Evolutionary conservation across 108 stramenopile genomes (phyloP).

Genomic region (Skeletonema menzelii): DNA sequence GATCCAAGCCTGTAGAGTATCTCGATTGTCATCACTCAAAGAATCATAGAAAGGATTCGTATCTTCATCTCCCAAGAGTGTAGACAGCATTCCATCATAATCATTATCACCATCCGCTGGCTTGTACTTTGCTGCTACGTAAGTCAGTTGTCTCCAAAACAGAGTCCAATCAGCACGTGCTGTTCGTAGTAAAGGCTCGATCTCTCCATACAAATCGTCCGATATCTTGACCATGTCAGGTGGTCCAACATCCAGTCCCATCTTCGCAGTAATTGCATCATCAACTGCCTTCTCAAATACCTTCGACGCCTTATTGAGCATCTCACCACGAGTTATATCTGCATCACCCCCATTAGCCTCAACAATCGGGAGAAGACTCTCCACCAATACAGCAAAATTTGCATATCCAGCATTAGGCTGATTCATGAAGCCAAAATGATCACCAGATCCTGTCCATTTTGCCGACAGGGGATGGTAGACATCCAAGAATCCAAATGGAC

Average conservation of each 20-base stretch:
- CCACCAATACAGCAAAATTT: conserved; percentile 79
- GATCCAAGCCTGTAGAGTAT: conserved; percentile 57
- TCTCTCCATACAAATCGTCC: conserved; percentile 64
- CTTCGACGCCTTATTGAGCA: conserved; percentile 47
- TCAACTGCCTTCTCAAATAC: conserved; percentile 61
- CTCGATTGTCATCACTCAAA: conserved; percentile 41
- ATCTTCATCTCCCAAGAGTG: conserved; percentile 48
- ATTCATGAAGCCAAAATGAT: conserved; percentile 91
- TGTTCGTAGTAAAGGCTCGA: conserved; percentile 53
- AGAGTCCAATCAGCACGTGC: conserved; percentile 82
- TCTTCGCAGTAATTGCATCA: conserved; percentile 54
- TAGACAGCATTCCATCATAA: conserved; percentile 64
- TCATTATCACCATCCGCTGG: conserved; percentile 32
- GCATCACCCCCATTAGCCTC: conserved; percentile 50
- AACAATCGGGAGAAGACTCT: conserved; percentile 75
- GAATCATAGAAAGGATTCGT: conserved; percentile 72
- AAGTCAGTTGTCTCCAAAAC: conserved; percentile 77
- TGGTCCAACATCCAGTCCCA: conserved; percentile 58
- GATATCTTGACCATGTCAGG: conserved; percentile 45
- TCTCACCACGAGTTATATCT: conserved; percentile 38
- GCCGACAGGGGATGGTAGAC: conserved; percentile 80
- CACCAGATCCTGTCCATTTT: conserved; percentile 82
- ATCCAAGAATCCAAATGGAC: conserved; percentile 95
- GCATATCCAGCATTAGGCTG: conserved; percentile 84
- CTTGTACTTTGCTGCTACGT: conserved; percentile 58